Evolutionary conservation across 1,284 basidiomycete genomes (phyloP), one percentile per base, ranked within the genome.

Genomic region (Rhodotorula mucilaginosa): DNA sequence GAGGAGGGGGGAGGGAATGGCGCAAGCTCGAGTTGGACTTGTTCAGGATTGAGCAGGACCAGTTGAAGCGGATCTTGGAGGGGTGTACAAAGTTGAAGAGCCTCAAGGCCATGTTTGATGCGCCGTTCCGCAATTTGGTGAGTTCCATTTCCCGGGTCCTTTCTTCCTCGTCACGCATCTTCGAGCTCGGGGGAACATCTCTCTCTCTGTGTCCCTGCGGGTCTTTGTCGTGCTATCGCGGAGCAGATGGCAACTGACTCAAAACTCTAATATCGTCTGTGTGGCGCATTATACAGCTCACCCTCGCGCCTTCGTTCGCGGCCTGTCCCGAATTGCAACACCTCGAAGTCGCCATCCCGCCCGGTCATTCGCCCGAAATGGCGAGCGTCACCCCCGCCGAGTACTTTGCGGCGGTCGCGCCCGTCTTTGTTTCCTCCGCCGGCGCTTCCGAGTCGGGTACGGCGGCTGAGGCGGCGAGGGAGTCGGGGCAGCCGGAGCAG

Each of bases 101-200:
- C 49, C 54, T 76, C 21, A 62, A 63, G 51, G 69, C 74, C 49
- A 44, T 70, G 31, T 61, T 72, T 48, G 75, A 70, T 47, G 34
- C 21, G 21, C 59, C 70, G 19, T 70, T 76, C 68, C 68, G 68
- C 44, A 61, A 62, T 7, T 16, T 76, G 23, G 75, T 74, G 23
- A 49, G 74, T 60, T 8, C 5, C 34, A 34, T n/a, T n/a, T n/a
- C n/a, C n/a, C n/a, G n/a, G 31, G 3, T 34, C 6, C 31, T 34
- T 34, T 34, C 31, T 6, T 34, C 31, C 31, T 34, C 3, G 31
- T 34, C 31, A 6, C n/a, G n/a, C n/a, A n/a, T n/a, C 34, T 34
- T 34, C 34, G 34, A 34, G 34, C 34, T 5, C 34, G 34, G 6
- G 39, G 39, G 39, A n/a, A n/a, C n/a, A n/a, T 5, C 16, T 7